A percentile compares a stretch with the other conserved stretches of the same genome.
phyloP scores from a whole-genome alignment of 2,329 filamentous ascomycete species.

The Pseudopithomyces chartarum region DNA sequence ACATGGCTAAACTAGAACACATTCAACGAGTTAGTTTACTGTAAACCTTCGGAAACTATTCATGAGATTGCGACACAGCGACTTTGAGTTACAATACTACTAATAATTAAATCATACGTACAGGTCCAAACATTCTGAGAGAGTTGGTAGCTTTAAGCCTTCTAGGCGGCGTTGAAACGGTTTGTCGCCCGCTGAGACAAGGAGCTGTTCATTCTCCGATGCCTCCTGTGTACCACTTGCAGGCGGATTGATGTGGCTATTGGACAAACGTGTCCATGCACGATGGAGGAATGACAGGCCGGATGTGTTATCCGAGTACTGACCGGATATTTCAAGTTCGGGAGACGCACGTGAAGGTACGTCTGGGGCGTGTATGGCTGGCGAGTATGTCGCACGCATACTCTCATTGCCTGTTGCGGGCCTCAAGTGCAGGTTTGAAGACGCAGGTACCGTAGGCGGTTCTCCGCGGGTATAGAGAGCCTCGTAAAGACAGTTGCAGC shows the following conservation, averaged over 20 bases:
- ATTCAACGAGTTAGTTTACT: too few species aligned
- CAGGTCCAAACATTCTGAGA: constrained; percentile 36
- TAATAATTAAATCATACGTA: too few species aligned
- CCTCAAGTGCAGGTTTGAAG: neutral
- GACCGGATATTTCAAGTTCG: constrained; percentile 58
- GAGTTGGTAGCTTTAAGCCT: constrained; percentile 26
- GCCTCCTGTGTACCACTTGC: constrained; percentile 15
- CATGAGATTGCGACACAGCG: too few species aligned
- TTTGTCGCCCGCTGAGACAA: constrained; percentile 58
- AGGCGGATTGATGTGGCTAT: constrained; percentile 56
- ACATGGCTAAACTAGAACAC: constrained; percentile 47
- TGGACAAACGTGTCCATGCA: constrained; percentile 68
- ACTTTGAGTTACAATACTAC: too few species aligned
- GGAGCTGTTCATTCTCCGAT: constrained; percentile 47
- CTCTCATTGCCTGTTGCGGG: neutral
- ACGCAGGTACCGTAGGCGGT: constrained; percentile 11
- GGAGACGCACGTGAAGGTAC: constrained; percentile 46
- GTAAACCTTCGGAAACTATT: too few species aligned
- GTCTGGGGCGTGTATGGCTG: constrained; percentile 4
- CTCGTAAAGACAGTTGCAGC: constrained; percentile 28
- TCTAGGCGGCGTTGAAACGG: constrained; percentile 49
- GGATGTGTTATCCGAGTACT: constrained; percentile 61
- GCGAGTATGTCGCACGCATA: neutral
- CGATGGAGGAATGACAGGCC: constrained; percentile 64
- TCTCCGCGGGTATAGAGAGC: constrained; percentile 32